Evolutionary conservation across 441 rosid species (phyloP), one percentile per base, ranked within the genome.

Genomic region (Syzygium syzygioides): DNA sequence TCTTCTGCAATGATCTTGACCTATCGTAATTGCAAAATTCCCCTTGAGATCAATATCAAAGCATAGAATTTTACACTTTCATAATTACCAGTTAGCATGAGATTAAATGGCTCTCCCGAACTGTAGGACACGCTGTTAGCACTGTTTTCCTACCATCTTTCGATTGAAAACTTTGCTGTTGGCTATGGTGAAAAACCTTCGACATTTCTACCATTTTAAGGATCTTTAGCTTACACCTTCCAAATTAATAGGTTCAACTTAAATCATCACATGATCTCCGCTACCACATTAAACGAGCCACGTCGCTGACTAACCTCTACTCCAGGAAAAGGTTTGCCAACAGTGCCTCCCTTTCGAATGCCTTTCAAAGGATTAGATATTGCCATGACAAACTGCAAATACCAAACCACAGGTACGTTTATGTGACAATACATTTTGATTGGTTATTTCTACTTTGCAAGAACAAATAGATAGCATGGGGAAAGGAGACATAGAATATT

Each of bases 241-340:
- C 83, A 76, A 76, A 41, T 76, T 76, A 76, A 76, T 76, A 19
- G 52, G 50, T 20, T 76, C 52, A 41, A 76, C 83, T 7, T 28
- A 76, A 41, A 76, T 76, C n/a, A 76, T 45, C n/a, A 41, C 28
- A 19, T 59, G 66, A 66, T 55, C 53, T 84, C 45, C 45, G 57
- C 52, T 86, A 89, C 86, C 66, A 54, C 54, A 86, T 68, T 87
- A 34, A 87, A 87, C 41, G 57, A 71, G 59, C 52, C 30, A 86
- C 15, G 48, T 60, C 88, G 79, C 64, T 83, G 53, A 89, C 94
- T 88, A 90, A 98, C 99, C 99, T 96, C 94, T 68, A 98, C 99
- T 86, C 99, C 98, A 56, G 98, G 96, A 91, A 98, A 93, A 85
- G 99, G 99, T 91, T 97, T 97, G 56, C 99, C 99, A 20, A 98